These are phyloP conservation scores for Eutrema japonicum DNA, from an alignment of 345 rosid species.

Conservation along the genomic window DNA sequence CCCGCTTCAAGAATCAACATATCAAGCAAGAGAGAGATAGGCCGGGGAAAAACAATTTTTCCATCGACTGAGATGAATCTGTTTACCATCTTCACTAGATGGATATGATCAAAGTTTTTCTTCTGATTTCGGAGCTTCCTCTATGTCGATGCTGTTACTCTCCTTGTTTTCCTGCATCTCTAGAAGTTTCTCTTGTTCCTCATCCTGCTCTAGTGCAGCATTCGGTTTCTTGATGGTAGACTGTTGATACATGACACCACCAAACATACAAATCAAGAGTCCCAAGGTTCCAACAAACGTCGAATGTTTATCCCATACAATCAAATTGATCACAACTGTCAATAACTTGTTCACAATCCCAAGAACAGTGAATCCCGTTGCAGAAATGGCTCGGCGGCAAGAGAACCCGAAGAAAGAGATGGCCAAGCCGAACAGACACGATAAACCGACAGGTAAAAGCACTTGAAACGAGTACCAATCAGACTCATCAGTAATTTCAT, in stretches of 20 bases:
- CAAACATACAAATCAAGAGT: slow-evolving; percentile 84
- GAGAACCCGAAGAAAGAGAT: slow-evolving; percentile 99
- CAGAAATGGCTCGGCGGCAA: slow-evolving; percentile 89
- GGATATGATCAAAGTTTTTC: slow-evolving; percentile 38
- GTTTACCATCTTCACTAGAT: neutral
- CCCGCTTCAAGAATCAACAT: neutral
- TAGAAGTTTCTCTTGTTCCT: slow-evolving; percentile 71
- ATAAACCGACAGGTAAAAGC: slow-evolving; percentile 81
- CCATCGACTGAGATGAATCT: slow-evolving; percentile 1
- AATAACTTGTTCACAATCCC: slow-evolving; percentile 93
- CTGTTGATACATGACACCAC: slow-evolving; percentile 94
- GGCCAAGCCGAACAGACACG: slow-evolving; percentile 84
- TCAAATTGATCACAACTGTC: slow-evolving; percentile 84
- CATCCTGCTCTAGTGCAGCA: slow-evolving; percentile 53
- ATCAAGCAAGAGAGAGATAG: neutral
- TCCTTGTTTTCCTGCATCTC: slow-evolving; percentile 67
- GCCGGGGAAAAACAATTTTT: neutral
- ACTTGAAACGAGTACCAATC: slow-evolving; percentile 81
- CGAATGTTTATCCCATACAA: slow-evolving; percentile 96
- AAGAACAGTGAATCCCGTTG: slow-evolving; percentile 97
- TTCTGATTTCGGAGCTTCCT: slow-evolving; percentile 42
- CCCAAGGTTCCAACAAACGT: slow-evolving; percentile 79
- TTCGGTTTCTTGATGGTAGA: slow-evolving; percentile 75
- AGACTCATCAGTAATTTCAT: slow-evolving; percentile 68
- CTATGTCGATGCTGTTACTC: slow-evolving; percentile 32